Base-by-base conservation (phyloP, 2,329 filamentous ascomycete genomes). In the Botrytis galanthina region DNA sequence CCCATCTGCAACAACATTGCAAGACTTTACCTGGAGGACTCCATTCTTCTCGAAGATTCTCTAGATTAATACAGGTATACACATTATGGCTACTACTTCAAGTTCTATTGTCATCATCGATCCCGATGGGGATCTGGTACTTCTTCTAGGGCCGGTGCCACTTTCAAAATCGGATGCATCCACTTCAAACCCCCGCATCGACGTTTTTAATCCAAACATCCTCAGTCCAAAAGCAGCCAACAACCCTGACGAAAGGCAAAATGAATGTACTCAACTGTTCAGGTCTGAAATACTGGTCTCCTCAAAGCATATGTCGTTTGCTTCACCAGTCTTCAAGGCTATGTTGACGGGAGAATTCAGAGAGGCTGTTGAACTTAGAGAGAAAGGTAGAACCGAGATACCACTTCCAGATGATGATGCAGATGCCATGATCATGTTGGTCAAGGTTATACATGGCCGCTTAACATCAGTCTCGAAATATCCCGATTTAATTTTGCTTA, bases 251-350 rank as follows among this genome's bases (percentile, higher is more conserved):
- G 22, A 26, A 61, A 20, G 20, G 3, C 5, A 61, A 10, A 6
- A 22, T 8, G 37, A 16, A 1, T 7, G 7, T 9, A 22, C 2
- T 20, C 22, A n/a, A 22, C 14, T 5, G 7, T 29, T 22, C 2
- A 54, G 10, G 26, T 18, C 8, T 26, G 4, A 7, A 16, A 1
- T 68, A 26, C 7, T 72, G 6, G 48, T 66, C 32, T 72, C 70
- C 3, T 67, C 70, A 29, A 67, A 67, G 22, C 70, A 72, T 37
- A 46, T 72, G 70, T 35, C 29, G 32, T 48, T 72, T 60, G 70
- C 70, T 16, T 72, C 70, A n/a, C 51, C 46, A 35, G 48, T 66
- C 0, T 72, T 67, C 22, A 72, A 72, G 12, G 70, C 70, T 35
- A 67, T 72, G 70, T 57, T 72, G n/a, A 26, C 46, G 4, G 61